Evolutionary conservation across 306 rosid genomes (phyloP), one percentile per base, ranked within the genome.

Genomic region (Trifolium dubium): DNA sequence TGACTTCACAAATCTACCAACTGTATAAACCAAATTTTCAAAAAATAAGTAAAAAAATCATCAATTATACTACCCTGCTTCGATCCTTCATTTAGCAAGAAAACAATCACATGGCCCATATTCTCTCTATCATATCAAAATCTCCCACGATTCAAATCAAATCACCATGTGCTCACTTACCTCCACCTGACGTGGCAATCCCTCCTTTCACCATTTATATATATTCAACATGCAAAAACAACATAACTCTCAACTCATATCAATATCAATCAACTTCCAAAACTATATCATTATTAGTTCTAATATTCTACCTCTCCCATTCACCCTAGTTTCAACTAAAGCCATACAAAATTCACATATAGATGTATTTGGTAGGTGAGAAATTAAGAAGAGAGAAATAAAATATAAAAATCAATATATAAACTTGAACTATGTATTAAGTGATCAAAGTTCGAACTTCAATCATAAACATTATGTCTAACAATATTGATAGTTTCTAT

Each of bases 21-120:
- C 56, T 67, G 40, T 67, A 53, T 18, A 53, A 17, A 7, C 7
- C 58, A 15, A 17, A 30, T 5, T 5, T 11, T 3, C 12, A 11
- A 3, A 3, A 30, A 6, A n/a, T 3, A 23, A 23, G 1, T 23
- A 23, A 23, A 23, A 23, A 23, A 19, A 61, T 3, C 12, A 12
- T 15, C 37, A 10, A 10, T 60, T 56, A 34, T 56, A 28, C 59
- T 61, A 39, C 64, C 19, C 79, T 58, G 51, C 63, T 71, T 32
- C 35, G 29, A 54, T 13, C 64, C 80, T 53, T 23, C 73, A 51
- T 74, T 12, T 2, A 15, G 15, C 37, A 46, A 4, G 3, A 53
- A 37, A 28, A 29, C 41, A 71, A 51, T 51, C 74, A 39, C 75
- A 50, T n/a, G 43, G 5, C 69, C 4, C 8, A 19, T 32, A 6